A percentile compares a stretch with the other conserved stretches of the same genome.
These are phyloP conservation scores for Pichia sporocuriosa DNA, from an alignment of 805 yeast genomes.

Conservation along the genomic window DNA sequence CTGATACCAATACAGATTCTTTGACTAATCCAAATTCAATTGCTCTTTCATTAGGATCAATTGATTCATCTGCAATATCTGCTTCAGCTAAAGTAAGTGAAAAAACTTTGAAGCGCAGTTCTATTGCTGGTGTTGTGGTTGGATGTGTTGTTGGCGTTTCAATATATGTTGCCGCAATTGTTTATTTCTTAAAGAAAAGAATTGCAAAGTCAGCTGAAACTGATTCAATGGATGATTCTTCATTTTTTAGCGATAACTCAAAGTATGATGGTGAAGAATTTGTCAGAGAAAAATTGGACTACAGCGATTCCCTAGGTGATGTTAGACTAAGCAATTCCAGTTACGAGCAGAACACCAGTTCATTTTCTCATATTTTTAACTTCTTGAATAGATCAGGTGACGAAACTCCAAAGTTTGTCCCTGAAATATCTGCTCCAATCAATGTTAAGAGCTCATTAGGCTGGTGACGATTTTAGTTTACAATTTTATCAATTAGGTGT, in stretches of 20 bases:
- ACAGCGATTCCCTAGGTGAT: slow-evolving; percentile 8
- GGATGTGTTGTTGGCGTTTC: slow-evolving; percentile 79
- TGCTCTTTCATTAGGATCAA: slow-evolving; percentile 21
- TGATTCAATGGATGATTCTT: not conserved
- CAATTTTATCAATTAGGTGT: not conserved
- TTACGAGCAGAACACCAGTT: not conserved
- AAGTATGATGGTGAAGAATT: not conserved
- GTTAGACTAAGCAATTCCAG: slow-evolving; percentile 9
- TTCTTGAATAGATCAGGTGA: slow-evolving; percentile 1
- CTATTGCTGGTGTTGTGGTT: slow-evolving; percentile 69
- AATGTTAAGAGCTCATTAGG: slow-evolving; percentile 68
- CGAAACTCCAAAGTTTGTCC: slow-evolving; percentile 28
- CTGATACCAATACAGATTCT: slow-evolving; percentile 6
- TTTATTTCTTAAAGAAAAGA: slow-evolving; percentile 10
- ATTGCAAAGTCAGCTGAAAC: slow-evolving; percentile 4
- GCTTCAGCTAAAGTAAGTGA: slow-evolving; percentile 9
- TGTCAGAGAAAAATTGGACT: not conserved
- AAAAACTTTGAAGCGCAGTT: slow-evolving; percentile 20
- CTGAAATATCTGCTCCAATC: slow-evolving; percentile 59
- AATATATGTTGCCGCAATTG: slow-evolving; percentile 33
- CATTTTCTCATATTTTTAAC: slow-evolving; percentile 14
- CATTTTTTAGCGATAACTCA: slow-evolving; percentile 1
- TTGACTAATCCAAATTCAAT: not conserved
- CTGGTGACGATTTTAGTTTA: slow-evolving; percentile 35
- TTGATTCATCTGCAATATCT: slow-evolving; percentile 19